Percentiles rank a stretch among this genome's conserved stretches.
phyloP scores from a whole-genome alignment of 192 early-diverging fungal genomes.

The Gaertneriomyces semiglobifer region DNA sequence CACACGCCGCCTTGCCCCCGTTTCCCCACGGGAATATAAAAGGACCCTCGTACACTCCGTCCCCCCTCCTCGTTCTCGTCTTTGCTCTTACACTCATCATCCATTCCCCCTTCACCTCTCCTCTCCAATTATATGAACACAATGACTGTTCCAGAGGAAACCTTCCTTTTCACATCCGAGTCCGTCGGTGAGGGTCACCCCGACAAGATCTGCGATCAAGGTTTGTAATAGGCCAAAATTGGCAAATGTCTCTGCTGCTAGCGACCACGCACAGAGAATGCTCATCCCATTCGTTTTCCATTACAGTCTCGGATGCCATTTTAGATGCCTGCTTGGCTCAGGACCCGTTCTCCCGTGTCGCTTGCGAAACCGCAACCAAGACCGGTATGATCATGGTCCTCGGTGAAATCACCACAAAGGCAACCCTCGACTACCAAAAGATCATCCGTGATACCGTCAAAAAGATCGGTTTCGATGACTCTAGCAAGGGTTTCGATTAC shows the following conservation, averaged over 20 bases:
- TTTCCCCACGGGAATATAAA: too few species aligned
- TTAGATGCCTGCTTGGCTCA: conserved; percentile 89
- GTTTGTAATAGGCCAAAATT: conserved; percentile 29
- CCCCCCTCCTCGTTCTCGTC: too few species aligned
- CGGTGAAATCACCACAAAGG: conserved; percentile 99
- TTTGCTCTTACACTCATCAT: too few species aligned
- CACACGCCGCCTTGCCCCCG: too few species aligned
- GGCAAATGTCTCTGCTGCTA: neutral
- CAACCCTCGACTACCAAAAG: conserved; percentile 97
- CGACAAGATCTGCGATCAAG: conserved; percentile 99
- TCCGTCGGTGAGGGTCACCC: conserved; percentile 99
- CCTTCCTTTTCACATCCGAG: conserved; percentile 99
- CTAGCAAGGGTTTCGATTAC: conserved; percentile 99
- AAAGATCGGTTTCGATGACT: conserved; percentile 99
- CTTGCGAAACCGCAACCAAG: conserved; percentile 99
- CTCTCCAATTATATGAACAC: neutral
- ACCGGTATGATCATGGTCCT: conserved; percentile 99
- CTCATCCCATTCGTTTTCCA: neutral
- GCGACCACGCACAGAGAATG: conserved; percentile 3
- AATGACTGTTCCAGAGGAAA: conserved; percentile 49
- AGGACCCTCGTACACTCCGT: too few species aligned
- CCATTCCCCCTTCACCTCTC: too few species aligned
- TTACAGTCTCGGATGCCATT: conserved; percentile 91
- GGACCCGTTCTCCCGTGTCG: conserved; percentile 97
- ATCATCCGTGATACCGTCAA: conserved; percentile 98